Evolutionary conservation across 1,284 basidiomycete genomes (phyloP), one percentile per base, ranked within the genome.

Genomic region (Cronartium quercuum): DNA sequence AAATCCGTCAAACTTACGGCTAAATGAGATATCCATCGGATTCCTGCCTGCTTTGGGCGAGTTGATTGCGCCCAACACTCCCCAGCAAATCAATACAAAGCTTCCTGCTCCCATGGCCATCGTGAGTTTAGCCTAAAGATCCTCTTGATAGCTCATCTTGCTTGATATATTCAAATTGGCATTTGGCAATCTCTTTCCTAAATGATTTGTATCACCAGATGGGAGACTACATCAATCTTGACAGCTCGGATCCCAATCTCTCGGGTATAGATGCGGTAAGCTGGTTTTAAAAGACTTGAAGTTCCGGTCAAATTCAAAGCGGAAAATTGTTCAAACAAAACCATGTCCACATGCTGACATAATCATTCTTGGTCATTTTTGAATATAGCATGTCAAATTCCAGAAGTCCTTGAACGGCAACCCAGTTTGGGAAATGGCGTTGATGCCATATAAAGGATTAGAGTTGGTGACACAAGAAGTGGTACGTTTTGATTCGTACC

Each of bases 151-250:
- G 29, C 29, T 29, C 29, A 29, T 29, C 29, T 29, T 29, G 1
- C 29, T 29, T 29, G 29, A 29, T 29, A 29, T 29, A 29, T 29
- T 29, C 29, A 29, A 29, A 29, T 29, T 29, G 29, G 29, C 29
- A 29, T 2, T 29, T 29, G 29, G 29, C 2, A 1, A 29, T 29
- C 29, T 29, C 29, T 29, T 29, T 29, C 29, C 29, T 29, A 29
- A 29, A 29, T 2, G 29, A 29, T 2, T 29, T 29, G 29, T 2
- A 29, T 29, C 29, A 29, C 29, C n/a, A 73, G 68, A 40, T 70
- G 58, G 68, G 68, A 24, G 68, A 70, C 51, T 70, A 70, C 68
- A 64, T 70, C 40, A 41, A 44, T n/a, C 41, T 70, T 44, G 60
- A 44, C 34, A 62, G 40, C 44, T 60, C 44, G 38, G 68, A 61